Evolutionary conservation across 2,329 filamentous ascomycete species (phyloP), one percentile per base, ranked within the genome.

Genomic region (Zalaria sp.): DNA sequence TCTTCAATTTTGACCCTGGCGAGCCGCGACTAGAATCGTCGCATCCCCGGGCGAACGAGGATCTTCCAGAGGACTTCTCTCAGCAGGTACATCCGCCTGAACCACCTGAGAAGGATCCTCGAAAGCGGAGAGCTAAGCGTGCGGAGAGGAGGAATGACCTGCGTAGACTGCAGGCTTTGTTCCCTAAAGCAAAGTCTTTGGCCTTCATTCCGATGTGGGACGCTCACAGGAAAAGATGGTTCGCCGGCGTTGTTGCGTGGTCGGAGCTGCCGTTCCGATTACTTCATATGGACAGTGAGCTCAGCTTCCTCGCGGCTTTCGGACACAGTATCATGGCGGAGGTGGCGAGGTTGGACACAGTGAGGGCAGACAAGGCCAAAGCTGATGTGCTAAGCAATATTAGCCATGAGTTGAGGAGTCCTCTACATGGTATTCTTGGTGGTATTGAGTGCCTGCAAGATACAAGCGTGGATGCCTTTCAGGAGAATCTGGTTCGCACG

Each of bases 171-270:
- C 38, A 27, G 8, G 26, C 27, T 9, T 25, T 43, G 43, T 69
- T 72, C 37, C 65, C 66, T 1, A 52, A 54, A 28, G 63, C 63
- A 2, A 57, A 60, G 1, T 67, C 68, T 35, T 55, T 74, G 2
- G 58, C 71, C 3, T 68, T 74, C 35, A 56, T 72, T 3, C 69
- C 69, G 0, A 52, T 73, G 10, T 74, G 69, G 68, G 71, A 74
- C 48, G 61, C 65, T 8, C 63, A 63, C 8, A 42, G 54, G 9
- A 51, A 53, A 26, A 47, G 56, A 1, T 58, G 56, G 55, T 57
- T 35, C 56, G 69, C 47, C 64, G 68, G 67, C 59, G 65, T 47
- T 5, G 44, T 67, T 26, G 58, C 64, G 4, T 68, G 65, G 42
- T 68, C 68, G 25, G 68, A 67, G 35, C 67, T 59, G 6, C 51